Conservation (phyloP, 2,329 filamentous ascomycete species). For the Cercospora zeina region DNA sequence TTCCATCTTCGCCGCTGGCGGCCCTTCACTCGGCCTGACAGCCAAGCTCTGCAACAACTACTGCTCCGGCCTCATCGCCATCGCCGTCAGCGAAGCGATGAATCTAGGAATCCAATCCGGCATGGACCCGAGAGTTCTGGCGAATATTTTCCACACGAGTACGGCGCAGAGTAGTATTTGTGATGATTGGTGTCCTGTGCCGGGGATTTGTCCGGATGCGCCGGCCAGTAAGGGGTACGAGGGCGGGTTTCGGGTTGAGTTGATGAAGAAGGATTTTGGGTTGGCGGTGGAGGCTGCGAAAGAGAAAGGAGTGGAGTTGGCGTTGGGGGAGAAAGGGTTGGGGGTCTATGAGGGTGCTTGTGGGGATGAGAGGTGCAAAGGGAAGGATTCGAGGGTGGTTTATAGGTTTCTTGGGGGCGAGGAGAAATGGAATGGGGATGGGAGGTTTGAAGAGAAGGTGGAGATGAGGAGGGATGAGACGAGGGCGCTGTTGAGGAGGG, state of each 20-base stretch:
- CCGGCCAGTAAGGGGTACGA: conserved; percentile 53
- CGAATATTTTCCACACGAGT: conserved; percentile 54
- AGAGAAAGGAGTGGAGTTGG: conserved; percentile 53
- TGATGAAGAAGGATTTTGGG: conserved; percentile 62
- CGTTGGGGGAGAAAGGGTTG: conserved; percentile 54
- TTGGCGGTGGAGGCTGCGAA: conserved; percentile 58
- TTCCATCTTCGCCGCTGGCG: conserved; percentile 58
- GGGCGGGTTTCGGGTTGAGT: conserved; percentile 59
- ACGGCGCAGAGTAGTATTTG: conserved; percentile 56
- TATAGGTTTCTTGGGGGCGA: conserved; percentile 58
- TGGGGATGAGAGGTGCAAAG: conserved; percentile 54
- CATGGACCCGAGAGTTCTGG: conserved; percentile 56
- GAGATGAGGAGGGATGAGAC: conserved; percentile 37
- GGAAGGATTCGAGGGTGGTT: conserved; percentile 59
- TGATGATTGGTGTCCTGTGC: conserved; percentile 55
- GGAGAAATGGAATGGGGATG: conserved; percentile 51
- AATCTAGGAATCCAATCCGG: conserved; percentile 61
- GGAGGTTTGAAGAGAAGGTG: conserved; percentile 32
- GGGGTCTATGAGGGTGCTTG: conserved; percentile 55
- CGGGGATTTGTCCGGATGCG: conserved; percentile 52
- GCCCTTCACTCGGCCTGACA: conserved; percentile 56
- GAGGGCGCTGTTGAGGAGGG: conserved; percentile 30
- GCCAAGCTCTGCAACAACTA: conserved; percentile 65
- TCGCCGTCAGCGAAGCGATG: conserved; percentile 60
- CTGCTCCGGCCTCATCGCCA: conserved; percentile 59